phyloP scores from a whole-genome alignment of 2,329 filamentous ascomycete genomes.

The Byssochlamys sp. region DNA sequence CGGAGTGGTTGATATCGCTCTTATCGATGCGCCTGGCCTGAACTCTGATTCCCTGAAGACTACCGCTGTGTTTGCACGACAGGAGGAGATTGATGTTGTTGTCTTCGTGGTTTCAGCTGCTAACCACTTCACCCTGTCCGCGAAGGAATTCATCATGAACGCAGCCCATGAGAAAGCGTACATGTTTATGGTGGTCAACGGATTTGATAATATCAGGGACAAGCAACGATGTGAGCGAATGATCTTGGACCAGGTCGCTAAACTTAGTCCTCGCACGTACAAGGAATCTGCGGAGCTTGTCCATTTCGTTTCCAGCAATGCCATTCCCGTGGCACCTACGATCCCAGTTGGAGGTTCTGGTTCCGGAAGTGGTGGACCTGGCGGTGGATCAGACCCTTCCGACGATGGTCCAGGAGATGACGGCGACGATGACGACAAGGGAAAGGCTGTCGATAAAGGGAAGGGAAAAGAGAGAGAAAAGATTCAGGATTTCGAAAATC shows the following conservation, averaged over 20 bases:
- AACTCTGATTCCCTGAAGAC: conserved; percentile 96
- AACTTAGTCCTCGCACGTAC: conserved; percentile 81
- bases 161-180: conserved; percentile 95
- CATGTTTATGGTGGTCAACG: conserved; percentile 97
- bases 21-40: conserved; percentile 91
- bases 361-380: conserved; percentile 43
- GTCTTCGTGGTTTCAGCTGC: conserved; percentile 96
- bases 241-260: conserved; percentile 80
- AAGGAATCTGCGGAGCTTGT: conserved; percentile 89
- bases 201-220: conserved; percentile 86
- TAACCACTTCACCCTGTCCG: conserved; percentile 94
- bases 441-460: conserved; percentile 57
- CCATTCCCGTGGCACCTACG: conserved; percentile 63
- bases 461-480: conserved; percentile 88
- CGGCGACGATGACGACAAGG: conserved; percentile 44
- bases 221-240: conserved; percentile 83
- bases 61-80: conserved; percentile 88
- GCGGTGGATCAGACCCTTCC: conserved; percentile 43
- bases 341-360: conserved; percentile 41
- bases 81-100: conserved; percentile 97
- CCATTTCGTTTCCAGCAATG: conserved; percentile 96
- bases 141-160: conserved; percentile 95
- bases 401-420: conserved; percentile 36
- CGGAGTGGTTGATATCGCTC: conserved; percentile 90
- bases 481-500: conserved; percentile 74